Evolutionary conservation across 352 stramenopile genomes (phyloP).

Genomic region (Phytophthora nicotianae): DNA sequence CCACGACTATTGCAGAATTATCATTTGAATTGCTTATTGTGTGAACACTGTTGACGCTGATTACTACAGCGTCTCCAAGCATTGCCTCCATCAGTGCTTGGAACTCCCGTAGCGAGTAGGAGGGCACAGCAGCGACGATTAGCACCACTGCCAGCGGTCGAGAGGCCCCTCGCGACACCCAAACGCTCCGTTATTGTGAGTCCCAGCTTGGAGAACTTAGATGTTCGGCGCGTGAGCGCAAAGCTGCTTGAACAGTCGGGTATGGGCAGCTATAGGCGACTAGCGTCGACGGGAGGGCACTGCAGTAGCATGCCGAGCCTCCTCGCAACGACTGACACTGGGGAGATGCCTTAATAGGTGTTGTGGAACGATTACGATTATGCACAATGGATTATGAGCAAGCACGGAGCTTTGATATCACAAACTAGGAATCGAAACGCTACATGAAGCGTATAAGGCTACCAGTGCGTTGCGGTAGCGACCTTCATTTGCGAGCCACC

Average conservation of each 20-base stretch:
- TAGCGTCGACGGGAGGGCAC: conserved; percentile 1
- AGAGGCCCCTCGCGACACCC: conserved; percentile 4
- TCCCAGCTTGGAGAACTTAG: conserved; percentile 19
- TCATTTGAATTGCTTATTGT: background rate
- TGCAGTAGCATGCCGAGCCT: conserved; percentile 28
- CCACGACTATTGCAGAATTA: background rate
- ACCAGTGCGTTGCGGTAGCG: no score
- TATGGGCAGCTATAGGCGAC: conserved; percentile 27
- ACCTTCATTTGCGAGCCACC: no score
- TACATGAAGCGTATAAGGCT: no score
- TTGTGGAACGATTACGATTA: background rate
- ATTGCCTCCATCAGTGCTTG: conserved; percentile 21
- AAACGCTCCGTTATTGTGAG: conserved; percentile 21
- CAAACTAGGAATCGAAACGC: background rate
- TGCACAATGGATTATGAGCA: background rate
- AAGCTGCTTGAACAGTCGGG: conserved; percentile 32
- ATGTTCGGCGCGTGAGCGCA: conserved; percentile 18
- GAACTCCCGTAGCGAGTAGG: conserved; percentile 15
- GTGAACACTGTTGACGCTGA: background rate
- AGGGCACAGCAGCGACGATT: conserved; percentile 21
- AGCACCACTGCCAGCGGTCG: conserved; percentile 13
- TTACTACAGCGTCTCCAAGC: conserved; percentile 22
- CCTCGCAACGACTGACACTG: background rate
- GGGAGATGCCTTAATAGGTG: background rate
- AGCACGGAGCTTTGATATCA: background rate